Conservation (phyloP, 306 rosid genomes). For the Calophaca sinica region DNA sequence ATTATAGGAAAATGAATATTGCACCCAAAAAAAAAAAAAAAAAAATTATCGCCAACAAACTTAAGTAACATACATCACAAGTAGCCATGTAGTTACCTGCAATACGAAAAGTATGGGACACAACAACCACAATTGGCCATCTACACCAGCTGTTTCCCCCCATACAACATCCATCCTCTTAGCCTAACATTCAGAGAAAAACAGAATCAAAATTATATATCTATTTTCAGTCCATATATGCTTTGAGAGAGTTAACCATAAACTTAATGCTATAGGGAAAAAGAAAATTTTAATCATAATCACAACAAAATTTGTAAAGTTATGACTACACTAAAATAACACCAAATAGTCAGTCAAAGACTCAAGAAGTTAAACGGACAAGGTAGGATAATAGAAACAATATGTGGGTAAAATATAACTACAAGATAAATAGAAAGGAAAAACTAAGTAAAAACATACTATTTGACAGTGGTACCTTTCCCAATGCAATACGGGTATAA, state of each 20-base stretch:
- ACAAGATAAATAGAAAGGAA: constrained; percentile 27
- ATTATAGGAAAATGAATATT: background rate
- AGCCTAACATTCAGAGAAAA: constrained; percentile 69
- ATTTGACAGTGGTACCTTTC: constrained; percentile 72
- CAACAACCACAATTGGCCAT: constrained; percentile 94
- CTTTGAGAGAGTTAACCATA: constrained; percentile 22
- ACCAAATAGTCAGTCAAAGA: constrained; percentile 25
- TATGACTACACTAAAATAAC: background rate
- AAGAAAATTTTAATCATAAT: background rate
- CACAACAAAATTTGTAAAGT: constrained; percentile 23
- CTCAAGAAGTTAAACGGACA: constrained; percentile 1
- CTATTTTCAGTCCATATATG: constrained; percentile 29
- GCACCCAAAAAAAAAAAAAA: background rate
- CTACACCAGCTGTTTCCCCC: constrained; percentile 98
- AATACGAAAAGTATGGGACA: constrained; percentile 89
- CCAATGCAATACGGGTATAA: constrained; percentile 97
- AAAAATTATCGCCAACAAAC: constrained; percentile 12
- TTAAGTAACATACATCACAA: background rate
- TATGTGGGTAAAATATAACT: constrained; percentile 18
- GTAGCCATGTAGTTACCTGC: constrained; percentile 69
- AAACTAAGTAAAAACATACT: constrained; percentile 25
- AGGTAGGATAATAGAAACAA: constrained; percentile 5
- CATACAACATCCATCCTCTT: constrained; percentile 99
- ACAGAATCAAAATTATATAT: constrained; percentile 23
- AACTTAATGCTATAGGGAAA: constrained; percentile 6